Percentiles rank a stretch among this genome's conserved stretches.
Evolutionary conservation across 352 stramenopile genomes (phyloP).

Genomic region (Albugo candida): DNA sequence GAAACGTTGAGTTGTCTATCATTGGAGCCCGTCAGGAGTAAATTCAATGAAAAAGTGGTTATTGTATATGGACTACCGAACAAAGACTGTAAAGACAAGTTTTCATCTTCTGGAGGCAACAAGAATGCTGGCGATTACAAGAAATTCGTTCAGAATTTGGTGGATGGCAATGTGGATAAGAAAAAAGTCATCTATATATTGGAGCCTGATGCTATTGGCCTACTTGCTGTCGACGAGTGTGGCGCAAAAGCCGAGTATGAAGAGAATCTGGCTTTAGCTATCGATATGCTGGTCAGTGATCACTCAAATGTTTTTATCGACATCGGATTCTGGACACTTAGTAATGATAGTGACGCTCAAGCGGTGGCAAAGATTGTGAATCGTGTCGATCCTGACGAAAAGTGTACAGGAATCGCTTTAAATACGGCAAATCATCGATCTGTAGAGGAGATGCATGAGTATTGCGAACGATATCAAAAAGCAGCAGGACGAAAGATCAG

Average conservation of each 20-base stretch:
- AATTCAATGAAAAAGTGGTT: too few relatives aligned
- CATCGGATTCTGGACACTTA: background rate
- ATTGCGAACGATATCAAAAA: too few relatives aligned
- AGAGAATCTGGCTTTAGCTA: conserved; percentile 23
- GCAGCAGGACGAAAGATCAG: conserved; percentile 32
- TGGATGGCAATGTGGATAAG: conserved; percentile 17
- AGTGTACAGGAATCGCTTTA: too few relatives aligned
- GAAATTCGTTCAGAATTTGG: conserved; percentile 22
- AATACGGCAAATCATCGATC: too few relatives aligned
- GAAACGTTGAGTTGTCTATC: too few relatives aligned
- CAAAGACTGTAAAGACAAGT: conserved; percentile 45
- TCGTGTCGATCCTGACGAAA: too few relatives aligned
- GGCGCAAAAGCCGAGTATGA: conserved; percentile 18
- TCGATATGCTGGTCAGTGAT: conserved; percentile 22
- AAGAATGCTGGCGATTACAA: conserved; percentile 22
- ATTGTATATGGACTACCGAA: conserved; percentile 54
- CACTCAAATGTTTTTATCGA: conserved; percentile 13
- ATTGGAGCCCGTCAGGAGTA: too few relatives aligned
- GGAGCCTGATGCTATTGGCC: conserved; percentile 34
- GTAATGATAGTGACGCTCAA: too few relatives aligned
- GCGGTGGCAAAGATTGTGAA: too few relatives aligned
- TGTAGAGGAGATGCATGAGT: too few relatives aligned
- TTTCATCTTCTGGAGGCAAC: too few relatives aligned
- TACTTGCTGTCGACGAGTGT: conserved; percentile 26
- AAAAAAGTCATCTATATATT: conserved; percentile 50